Evolutionary conservation across 2,329 filamentous ascomycete species (phyloP).

Genomic region (Xylaria sp.): DNA sequence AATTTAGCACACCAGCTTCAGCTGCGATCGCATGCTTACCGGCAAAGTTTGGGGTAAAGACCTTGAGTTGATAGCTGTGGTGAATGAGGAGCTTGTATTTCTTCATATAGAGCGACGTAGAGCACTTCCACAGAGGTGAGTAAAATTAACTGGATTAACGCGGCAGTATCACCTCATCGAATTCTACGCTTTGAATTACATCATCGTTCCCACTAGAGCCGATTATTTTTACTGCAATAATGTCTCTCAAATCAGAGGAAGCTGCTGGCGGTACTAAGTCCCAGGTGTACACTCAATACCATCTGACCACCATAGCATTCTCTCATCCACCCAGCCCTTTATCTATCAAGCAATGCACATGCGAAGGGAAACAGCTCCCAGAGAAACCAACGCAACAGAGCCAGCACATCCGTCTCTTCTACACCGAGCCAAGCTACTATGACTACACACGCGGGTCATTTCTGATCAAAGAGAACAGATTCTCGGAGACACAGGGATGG

Average conservation of each 20-base stretch:
- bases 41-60: not conserved
- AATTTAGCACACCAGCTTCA: not conserved
- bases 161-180: not conserved
- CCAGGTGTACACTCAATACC: not conserved
- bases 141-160: not conserved
- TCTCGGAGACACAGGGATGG: not conserved
- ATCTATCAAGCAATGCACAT: not conserved
- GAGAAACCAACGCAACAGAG: not conserved
- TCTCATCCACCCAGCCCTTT: not conserved
- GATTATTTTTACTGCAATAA: not conserved
- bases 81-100: not conserved
- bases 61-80: not conserved
- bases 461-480: slow-evolving; percentile 8
- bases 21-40: not conserved
- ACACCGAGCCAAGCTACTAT: slow-evolving; percentile 7
- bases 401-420: slow-evolving; percentile 7
- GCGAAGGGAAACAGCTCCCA: not conserved
- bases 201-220: not conserved
- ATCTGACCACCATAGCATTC: not conserved
- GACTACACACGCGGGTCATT: not conserved
- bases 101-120: not conserved
- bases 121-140: not conserved
- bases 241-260: not conserved
- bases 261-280: not conserved
- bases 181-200: not conserved